phyloP scores from a whole-genome alignment of 192 early-diverging fungal genomes.

The Backusella psychrophila region DNA sequence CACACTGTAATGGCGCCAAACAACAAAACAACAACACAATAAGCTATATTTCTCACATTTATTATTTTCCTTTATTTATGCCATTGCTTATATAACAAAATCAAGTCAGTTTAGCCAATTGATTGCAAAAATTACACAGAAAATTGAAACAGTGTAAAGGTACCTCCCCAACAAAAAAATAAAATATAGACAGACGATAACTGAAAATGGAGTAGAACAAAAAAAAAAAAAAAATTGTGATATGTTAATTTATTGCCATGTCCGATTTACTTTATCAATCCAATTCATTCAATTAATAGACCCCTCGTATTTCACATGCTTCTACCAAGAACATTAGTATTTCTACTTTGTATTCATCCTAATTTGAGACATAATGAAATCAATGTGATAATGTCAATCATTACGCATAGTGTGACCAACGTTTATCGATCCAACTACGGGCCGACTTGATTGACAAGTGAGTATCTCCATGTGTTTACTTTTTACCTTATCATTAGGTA shows the following conservation, averaged over 20 bases:
- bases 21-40: not conserved
- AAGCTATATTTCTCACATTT: not conserved
- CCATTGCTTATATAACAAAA: not conserved
- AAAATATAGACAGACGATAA: not conserved
- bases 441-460: not conserved
- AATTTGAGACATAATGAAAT: not conserved
- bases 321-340: not conserved
- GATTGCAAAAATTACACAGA: conserved; percentile 1
- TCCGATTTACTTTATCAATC: not conserved
- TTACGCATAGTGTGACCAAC: not conserved
- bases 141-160: not conserved
- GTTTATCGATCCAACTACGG: not conserved
- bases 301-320: not conserved
- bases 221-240: not conserved
- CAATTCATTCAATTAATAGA: not conserved
- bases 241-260: not conserved
- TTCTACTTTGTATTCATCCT: not conserved
- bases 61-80: not conserved
- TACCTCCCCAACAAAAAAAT: not conserved
- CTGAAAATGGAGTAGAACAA: conserved; percentile 3
- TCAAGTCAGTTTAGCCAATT: not conserved
- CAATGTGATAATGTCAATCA: conserved; percentile 2
- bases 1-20: not conserved
- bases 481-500: not conserved
- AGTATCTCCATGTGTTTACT: not conserved